Conservation (phyloP, 2,329 filamentous ascomycete species). For the Calonectria montana region DNA sequence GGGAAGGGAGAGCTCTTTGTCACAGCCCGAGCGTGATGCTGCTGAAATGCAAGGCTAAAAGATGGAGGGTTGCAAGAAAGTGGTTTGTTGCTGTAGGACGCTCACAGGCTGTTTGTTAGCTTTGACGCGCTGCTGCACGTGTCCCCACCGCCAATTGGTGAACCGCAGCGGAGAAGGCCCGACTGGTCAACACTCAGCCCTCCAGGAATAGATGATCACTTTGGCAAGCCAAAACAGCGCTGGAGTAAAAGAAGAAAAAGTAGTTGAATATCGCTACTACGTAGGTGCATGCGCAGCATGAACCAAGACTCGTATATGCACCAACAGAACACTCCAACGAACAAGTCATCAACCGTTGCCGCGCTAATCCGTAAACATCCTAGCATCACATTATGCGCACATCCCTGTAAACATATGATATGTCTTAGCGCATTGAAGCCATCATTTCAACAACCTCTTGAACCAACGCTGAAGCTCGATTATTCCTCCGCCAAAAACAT, state of each 20-base stretch:
- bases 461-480: not conserved
- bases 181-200: not conserved
- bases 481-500: not conserved
- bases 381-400: not conserved
- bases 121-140: not conserved
- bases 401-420: not conserved
- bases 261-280: not conserved
- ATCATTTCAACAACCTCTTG: not conserved
- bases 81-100: not conserved
- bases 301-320: not conserved
- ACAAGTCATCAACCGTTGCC: not conserved
- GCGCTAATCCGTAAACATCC: not conserved
- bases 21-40: not conserved
- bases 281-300: not conserved
- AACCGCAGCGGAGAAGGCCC: not conserved
- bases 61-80: not conserved
- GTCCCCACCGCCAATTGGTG: not conserved
- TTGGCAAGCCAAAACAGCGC: not conserved
- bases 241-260: not conserved
- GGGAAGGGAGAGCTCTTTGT: not conserved
- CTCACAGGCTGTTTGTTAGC: not conserved
- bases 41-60: not conserved
- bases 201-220: not conserved
- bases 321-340: not conserved
- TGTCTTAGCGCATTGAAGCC: not conserved